phyloP scores from a whole-genome alignment of 2,329 filamentous ascomycete species.

The Emericellopsis cladophorae region DNA sequence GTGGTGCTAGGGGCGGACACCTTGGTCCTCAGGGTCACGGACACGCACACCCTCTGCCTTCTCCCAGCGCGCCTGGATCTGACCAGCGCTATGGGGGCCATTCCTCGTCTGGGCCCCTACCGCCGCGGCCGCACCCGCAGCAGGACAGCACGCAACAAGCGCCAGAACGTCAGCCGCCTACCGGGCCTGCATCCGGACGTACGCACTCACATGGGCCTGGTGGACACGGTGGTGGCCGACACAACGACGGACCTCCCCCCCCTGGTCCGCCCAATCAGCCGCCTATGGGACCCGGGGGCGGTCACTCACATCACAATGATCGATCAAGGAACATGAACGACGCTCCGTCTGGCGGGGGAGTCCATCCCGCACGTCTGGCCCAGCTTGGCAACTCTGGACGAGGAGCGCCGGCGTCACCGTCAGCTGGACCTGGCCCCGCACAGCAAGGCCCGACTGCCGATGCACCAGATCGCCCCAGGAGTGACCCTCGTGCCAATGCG shows the following conservation, averaged over 20 bases:
- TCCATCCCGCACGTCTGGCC: slow-evolving; percentile 38
- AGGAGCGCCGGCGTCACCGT: slow-evolving; percentile 8
- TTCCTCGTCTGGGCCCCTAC: slow-evolving; percentile 16
- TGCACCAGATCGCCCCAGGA: slow-evolving; percentile 16
- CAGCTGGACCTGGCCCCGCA: slow-evolving; percentile 15
- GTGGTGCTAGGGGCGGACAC: slow-evolving; percentile 23
- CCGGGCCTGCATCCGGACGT: neutral
- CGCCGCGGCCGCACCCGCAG: no score
- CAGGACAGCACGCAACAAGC: no score
- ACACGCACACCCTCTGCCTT: neutral
- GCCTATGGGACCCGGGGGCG: no score
- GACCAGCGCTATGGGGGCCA: slow-evolving; percentile 27
- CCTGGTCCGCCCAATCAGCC: slow-evolving; percentile 8
- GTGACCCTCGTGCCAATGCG: neutral
- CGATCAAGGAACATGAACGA: slow-evolving; percentile 8
- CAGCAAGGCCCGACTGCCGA: slow-evolving; percentile 11
- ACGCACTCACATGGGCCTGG: neutral
- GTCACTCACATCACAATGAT: no score
- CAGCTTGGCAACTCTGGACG: slow-evolving; percentile 23
- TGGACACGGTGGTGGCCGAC: slow-evolving; percentile 15
- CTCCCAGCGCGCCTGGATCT: slow-evolving; percentile 14
- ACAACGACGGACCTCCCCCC: slow-evolving; percentile 20
- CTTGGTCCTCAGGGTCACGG: neutral
- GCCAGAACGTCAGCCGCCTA: slow-evolving; percentile 2
- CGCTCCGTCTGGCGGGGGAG: slow-evolving; percentile 12